Evolutionary conservation across 371 early-diverging fungal genomes (phyloP).

Genomic region (Actinomortierella wolfii): DNA sequence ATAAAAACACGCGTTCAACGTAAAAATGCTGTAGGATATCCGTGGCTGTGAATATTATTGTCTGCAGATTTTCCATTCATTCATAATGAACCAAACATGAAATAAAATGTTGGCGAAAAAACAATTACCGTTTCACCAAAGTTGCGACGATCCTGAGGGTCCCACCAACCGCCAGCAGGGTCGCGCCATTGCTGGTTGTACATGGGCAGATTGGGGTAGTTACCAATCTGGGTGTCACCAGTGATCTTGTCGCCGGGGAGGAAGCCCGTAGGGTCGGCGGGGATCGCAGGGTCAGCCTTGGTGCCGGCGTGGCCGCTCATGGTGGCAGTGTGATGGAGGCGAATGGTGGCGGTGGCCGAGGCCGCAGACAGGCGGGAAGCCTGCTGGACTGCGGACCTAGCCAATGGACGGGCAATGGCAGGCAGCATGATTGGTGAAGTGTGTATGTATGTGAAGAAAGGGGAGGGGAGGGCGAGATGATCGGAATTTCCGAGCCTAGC

Average conservation of each 20-base stretch:
- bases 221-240: slow-evolving; percentile 68
- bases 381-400: slow-evolving; percentile 3
- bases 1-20: no score
- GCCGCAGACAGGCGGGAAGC: slow-evolving; percentile 1
- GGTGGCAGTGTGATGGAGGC: slow-evolving; percentile 7
- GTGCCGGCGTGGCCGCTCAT: slow-evolving; percentile 5
- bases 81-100: no score
- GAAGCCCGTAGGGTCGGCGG: slow-evolving; percentile 32
- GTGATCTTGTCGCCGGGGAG: slow-evolving; percentile 49
- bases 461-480: slow-evolving; percentile 1
- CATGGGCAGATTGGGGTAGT: slow-evolving; percentile 70
- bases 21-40: no score
- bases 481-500: no score
- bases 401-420: slow-evolving; percentile 11
- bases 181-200: slow-evolving; percentile 59
- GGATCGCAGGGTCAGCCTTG: slow-evolving; percentile 37
- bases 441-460: not conserved
- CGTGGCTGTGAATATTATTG: no score
- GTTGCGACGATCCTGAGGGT: slow-evolving; percentile 68
- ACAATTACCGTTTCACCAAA: slow-evolving; percentile 63
- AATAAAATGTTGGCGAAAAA: not conserved
- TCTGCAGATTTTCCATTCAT: no score
- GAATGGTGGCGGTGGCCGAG: not conserved
- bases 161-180: slow-evolving; percentile 62
- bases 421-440: slow-evolving; percentile 7